Percentiles rank a stretch among this genome's conserved stretches.
Evolutionary conservation across 1,139 yeast genomes (phyloP).

Genomic region (Hyphopichia pseudoburtonii): DNA sequence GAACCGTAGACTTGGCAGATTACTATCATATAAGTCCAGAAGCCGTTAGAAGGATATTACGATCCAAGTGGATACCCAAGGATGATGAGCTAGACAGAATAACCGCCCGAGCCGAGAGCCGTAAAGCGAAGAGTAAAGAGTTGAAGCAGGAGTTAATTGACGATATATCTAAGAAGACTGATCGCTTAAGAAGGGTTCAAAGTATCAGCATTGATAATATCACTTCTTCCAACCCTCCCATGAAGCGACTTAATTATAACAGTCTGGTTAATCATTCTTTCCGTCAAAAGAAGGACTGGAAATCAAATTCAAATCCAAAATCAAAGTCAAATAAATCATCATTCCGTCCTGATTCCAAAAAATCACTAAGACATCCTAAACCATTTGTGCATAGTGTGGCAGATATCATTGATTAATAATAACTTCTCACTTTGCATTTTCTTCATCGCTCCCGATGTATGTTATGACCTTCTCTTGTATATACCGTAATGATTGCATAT

Average conservation of each 20-base stretch:
- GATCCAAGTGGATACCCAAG: constrained; percentile 73
- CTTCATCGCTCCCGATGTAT: too few species aligned
- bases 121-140: constrained; percentile 16
- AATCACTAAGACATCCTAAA: constrained; percentile 1
- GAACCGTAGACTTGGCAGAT: constrained; percentile 59
- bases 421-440: not conserved
- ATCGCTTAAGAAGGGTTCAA: not conserved
- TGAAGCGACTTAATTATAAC: not conserved
- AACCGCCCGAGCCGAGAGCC: constrained; percentile 46
- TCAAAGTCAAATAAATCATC: not conserved
- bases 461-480: constrained; percentile 1
- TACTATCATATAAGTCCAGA: constrained; percentile 78
- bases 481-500: too few species aligned
- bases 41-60: constrained; percentile 75
- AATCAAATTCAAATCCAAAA: not conserved
- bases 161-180: not conserved
- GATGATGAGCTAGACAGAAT: constrained; percentile 49
- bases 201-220: not conserved
- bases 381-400: constrained; percentile 15
- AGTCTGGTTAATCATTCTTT: not conserved
- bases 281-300: not conserved
- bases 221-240: not conserved
- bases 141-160: constrained; percentile 7
- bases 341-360: too few species aligned
- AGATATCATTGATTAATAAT: constrained; percentile 15